Evolutionary conservation across 768 basidiomycete genomes (phyloP).

Genomic region (Psilocybe subaeruginosa): DNA sequence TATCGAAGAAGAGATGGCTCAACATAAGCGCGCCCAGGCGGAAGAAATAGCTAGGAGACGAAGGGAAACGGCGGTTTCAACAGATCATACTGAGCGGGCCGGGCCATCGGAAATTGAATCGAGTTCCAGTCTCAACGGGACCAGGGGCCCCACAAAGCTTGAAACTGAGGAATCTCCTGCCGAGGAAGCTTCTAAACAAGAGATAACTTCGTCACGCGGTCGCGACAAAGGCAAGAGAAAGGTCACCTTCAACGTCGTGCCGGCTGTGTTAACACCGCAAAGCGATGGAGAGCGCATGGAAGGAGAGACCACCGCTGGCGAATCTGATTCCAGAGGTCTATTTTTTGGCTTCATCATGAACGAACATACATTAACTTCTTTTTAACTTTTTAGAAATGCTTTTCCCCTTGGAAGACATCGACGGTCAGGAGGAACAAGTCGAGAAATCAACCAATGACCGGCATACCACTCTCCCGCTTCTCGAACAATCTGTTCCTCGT

Average conservation of each 20-base stretch:
- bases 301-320: slow-evolving; percentile 21
- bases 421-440: slow-evolving; percentile 40
- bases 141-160: slow-evolving; percentile 22
- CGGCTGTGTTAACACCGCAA: slow-evolving; percentile 51
- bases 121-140: slow-evolving; percentile 20
- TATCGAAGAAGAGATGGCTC: slow-evolving; percentile 47
- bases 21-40: slow-evolving; percentile 29
- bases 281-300: slow-evolving; percentile 34
- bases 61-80: slow-evolving; percentile 14
- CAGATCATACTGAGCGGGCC: slow-evolving; percentile 20
- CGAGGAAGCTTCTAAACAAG: slow-evolving; percentile 21
- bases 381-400: slow-evolving; percentile 52
- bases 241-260: slow-evolving; percentile 74
- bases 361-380: slow-evolving; percentile 8
- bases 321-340: slow-evolving; percentile 48
- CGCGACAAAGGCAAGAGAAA: slow-evolving; percentile 60
- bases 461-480: slow-evolving; percentile 39
- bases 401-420: slow-evolving; percentile 72
- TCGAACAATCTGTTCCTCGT: slow-evolving; percentile 42
- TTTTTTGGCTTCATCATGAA: slow-evolving; percentile 17
- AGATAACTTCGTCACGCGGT: slow-evolving; percentile 26
- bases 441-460: slow-evolving; percentile 33
- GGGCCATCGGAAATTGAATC: slow-evolving; percentile 22
- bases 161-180: slow-evolving; percentile 17
- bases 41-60: slow-evolving; percentile 21